These are phyloP conservation scores for Leptographium galeiforme DNA, from an alignment of 2,329 filamentous ascomycete species.

Conservation along the genomic window DNA sequence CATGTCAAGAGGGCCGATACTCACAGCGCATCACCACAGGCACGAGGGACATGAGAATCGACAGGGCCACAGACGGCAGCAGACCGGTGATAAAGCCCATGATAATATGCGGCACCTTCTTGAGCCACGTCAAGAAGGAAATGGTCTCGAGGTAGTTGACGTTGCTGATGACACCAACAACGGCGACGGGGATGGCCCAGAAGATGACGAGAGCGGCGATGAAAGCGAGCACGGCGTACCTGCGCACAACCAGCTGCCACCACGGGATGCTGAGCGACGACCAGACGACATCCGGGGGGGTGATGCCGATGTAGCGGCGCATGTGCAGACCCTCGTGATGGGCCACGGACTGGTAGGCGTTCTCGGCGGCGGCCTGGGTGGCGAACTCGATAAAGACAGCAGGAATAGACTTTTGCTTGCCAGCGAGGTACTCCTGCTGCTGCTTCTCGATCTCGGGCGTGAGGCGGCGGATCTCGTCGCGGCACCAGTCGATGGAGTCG, in stretches of 20 bases:
- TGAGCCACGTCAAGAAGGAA: constrained; percentile 58
- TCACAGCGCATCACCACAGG: constrained; percentile 67
- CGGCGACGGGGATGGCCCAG: constrained; percentile 63
- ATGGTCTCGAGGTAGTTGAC: constrained; percentile 55
- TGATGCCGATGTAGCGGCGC: constrained; percentile 70
- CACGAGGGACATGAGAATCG: constrained; percentile 75
- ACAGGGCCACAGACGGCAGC: constrained; percentile 63
- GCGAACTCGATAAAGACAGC: constrained; percentile 88
- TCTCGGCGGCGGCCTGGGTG: constrained; percentile 70
- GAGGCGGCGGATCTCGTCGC: constrained; percentile 62
- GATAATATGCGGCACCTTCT: constrained; percentile 54
- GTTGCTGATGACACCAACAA: constrained; percentile 80
- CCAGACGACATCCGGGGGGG: constrained; percentile 80
- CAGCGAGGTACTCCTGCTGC: constrained; percentile 52
- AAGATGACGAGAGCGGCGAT: constrained; percentile 73
- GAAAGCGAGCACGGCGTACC: constrained; percentile 55
- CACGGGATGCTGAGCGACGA: constrained; percentile 67
- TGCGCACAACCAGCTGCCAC: constrained; percentile 71
- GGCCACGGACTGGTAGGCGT: constrained; percentile 72
- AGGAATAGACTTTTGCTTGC: constrained; percentile 52
- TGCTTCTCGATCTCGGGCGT: constrained; percentile 56
- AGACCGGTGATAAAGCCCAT: constrained; percentile 76
- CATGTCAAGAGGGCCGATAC: constrained; percentile 14
- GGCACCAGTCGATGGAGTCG: constrained; percentile 86
- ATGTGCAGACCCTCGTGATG: constrained; percentile 83